Base-by-base conservation (phyloP, 306 rosid genomes). In the Herpetospermum pedunculosum region DNA sequence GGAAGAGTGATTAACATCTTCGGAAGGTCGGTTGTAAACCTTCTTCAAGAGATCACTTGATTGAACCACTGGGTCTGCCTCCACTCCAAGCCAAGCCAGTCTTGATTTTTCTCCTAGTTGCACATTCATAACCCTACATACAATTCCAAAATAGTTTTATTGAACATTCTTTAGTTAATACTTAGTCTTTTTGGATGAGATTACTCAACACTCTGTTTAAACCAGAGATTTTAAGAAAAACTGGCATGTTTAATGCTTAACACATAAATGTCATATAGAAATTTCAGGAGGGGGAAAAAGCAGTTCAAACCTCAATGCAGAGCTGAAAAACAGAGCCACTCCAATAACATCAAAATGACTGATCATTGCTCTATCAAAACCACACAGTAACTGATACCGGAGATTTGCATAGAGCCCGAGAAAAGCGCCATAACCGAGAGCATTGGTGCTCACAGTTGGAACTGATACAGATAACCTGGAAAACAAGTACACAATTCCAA, bases 1-100 rank as follows among this genome's bases (percentile, higher is more conserved):
- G 72, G 96, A 85, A 15, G 86, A 67, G 13, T 47, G 60, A 34
- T 82, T 88, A 26, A 69, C 81, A 73, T 77, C 83, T 80, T 89
- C 89, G 53, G 92, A 77, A 74, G 90, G 87, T 83, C 96, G 90
- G 78, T 49, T 89, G 86, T 95, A 95, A 16, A 78, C 97, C 85
- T 86, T 43, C 32, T 68, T 87, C 90, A 89, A 79, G 64, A 89
- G 87, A 35, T 82, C 83, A 72, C 90, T 96, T 9, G 99, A 88
- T 23, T 87, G 88, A 81, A 84, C 91, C 78, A 95, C 77, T 35
- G 97, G 96, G 81, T 95, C 96, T 23, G 90, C 97, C 91, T 95
- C 99, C 38, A 95, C 86, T 21, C 99, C 97, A 40, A 95, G 92
- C 99, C 99, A 95, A 35, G 92, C 97, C 65, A 91, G 82, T 85